Percentiles rank a stretch among this genome's conserved stretches.
These are phyloP conservation scores for Cucurbita moschata DNA, from an alignment of 306 rosid genomes.

Conservation along the genomic window DNA sequence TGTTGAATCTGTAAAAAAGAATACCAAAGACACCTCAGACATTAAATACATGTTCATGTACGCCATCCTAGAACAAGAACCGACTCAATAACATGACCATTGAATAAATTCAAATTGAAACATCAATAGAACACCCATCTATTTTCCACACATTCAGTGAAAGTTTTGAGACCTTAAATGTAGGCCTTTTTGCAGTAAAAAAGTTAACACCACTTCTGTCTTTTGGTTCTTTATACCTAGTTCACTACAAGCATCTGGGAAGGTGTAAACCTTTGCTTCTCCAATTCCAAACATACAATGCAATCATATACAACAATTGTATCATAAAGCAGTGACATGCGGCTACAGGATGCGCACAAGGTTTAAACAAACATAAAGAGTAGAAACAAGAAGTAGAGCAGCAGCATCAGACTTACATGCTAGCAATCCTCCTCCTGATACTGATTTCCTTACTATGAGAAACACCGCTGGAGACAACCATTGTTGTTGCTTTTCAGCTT, in stretches of 20 bases:
- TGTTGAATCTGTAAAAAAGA: conserved; percentile 46
- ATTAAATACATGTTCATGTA: background rate
- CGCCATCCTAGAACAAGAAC: background rate
- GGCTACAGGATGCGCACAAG: background rate
- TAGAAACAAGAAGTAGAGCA: background rate
- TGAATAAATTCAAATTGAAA: background rate
- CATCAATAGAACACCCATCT: background rate
- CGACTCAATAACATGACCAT: background rate
- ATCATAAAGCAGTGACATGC: background rate
- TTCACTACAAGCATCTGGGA: background rate
- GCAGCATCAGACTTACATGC: conserved; percentile 42
- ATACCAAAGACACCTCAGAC: background rate
- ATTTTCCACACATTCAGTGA: background rate
- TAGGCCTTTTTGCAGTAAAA: background rate
- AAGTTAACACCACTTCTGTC: background rate
- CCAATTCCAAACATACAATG: background rate
- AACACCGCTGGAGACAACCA: conserved; percentile 51
- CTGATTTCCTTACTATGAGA: conserved; percentile 52
- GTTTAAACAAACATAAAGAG: background rate
- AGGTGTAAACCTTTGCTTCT: background rate
- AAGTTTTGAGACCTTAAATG: background rate
- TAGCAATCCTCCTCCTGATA: conserved; percentile 64
- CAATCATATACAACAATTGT: background rate
- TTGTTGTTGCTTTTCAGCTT: conserved; percentile 9
- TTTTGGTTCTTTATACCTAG: background rate